Percentiles rank a stretch among this genome's conserved stretches.
These are phyloP conservation scores for Cornus florida DNA, from an alignment of 148 eudicot species.

Conservation along the genomic window DNA sequence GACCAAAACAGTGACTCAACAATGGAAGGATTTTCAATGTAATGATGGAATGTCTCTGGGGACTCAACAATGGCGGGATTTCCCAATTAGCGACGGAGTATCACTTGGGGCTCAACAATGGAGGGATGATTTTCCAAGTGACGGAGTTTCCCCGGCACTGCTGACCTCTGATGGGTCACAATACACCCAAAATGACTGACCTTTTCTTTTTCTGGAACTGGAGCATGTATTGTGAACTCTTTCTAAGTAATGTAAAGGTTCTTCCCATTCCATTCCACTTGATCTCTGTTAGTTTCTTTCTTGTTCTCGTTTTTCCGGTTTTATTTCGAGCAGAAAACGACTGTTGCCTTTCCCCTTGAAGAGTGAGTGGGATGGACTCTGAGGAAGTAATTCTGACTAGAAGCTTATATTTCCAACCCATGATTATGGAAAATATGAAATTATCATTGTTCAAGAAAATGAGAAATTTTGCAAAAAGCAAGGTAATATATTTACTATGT, in stretches of 20 bases:
- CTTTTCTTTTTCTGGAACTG: background rate
- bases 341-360: no score
- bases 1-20: slow-evolving; percentile 58
- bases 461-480: no score
- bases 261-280: background rate
- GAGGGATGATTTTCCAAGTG: slow-evolving; percentile 25
- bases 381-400: background rate
- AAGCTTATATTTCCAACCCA: no score
- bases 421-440: no score
- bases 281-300: no score
- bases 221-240: background rate
- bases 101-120: background rate
- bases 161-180: slow-evolving; percentile 19
- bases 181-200: slow-evolving; percentile 7
- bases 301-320: no score
- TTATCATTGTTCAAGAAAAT: no score
- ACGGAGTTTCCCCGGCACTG: slow-evolving; percentile 18
- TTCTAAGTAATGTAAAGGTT: background rate
- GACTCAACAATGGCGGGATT: slow-evolving; percentile 11
- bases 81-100: slow-evolving; percentile 23
- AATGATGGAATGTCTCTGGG: slow-evolving; percentile 11
- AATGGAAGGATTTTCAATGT: slow-evolving; percentile 46
- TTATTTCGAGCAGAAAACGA: background rate
- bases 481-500: no score
- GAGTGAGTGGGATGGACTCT: background rate